Evolutionary conservation across 164 flowering plant genomes (phyloP).

Genomic region (Malania oleifera): DNA sequence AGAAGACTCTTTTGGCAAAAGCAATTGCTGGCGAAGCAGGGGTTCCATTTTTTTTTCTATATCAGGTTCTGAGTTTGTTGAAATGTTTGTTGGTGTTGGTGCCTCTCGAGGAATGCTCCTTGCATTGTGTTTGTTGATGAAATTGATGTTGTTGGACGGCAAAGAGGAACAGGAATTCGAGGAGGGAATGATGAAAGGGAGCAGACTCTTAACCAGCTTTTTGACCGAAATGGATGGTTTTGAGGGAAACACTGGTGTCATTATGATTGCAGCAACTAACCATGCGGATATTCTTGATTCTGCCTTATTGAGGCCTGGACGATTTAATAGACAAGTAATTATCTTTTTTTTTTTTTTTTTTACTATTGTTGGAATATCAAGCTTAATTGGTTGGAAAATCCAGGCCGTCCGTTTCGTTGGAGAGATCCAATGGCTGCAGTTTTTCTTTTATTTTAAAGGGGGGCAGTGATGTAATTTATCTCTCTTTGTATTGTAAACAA

Average conservation of each 20-base stretch:
- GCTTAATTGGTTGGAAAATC: no score
- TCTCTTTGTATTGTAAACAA: no score
- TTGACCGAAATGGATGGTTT: constrained; percentile 97
- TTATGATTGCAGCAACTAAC: constrained; percentile 91
- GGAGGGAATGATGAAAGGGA: constrained; percentile 97
- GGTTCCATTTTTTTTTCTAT: constrained; percentile 89
- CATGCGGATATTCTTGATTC: constrained; percentile 90
- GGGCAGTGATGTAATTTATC: no score
- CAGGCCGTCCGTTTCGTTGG: no score
- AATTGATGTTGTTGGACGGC: constrained; percentile 94
- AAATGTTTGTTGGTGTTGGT: constrained; percentile 97
- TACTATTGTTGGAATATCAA: no score
- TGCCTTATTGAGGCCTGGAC: constrained; percentile 80
- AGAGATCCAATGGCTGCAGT: no score
- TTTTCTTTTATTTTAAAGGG: no score
- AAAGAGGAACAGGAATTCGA: constrained; percentile 88
- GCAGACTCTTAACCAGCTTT: constrained; percentile 88
- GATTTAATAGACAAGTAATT: constrained; percentile 85
- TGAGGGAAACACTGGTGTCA: constrained; percentile 86
- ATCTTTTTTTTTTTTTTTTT: not conserved
- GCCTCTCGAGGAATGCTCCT: constrained; percentile 91
- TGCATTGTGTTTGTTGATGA: constrained; percentile 97
- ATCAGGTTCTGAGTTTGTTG: constrained; percentile 91
- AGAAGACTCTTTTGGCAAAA: constrained; percentile 83
- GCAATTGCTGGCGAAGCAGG: constrained; percentile 98